Evolutionary conservation across 2,329 filamentous ascomycete species (phyloP).

Genomic region (Neospermospora avenae): DNA sequence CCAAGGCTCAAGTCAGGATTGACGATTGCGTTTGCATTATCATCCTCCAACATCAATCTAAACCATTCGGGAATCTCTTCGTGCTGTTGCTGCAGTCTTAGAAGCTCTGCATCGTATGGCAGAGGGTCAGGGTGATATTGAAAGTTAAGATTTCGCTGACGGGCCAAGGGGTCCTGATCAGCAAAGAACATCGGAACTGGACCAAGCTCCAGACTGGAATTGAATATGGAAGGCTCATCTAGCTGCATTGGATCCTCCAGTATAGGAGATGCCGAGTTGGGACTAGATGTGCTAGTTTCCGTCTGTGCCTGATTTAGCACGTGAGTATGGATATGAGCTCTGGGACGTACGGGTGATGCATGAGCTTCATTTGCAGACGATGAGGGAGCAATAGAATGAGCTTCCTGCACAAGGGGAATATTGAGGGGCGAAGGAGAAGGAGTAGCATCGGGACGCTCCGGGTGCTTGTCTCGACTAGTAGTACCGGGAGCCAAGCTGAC

Average conservation of each 20-base stretch:
- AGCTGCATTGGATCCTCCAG: background rate
- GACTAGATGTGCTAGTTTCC: background rate
- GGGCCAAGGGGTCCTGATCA: background rate
- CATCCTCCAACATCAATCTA: too few species aligned
- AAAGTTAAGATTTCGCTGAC: background rate
- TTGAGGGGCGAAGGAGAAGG: constrained; percentile 1
- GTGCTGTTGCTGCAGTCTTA: background rate
- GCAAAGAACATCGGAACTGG: background rate
- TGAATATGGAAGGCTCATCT: background rate
- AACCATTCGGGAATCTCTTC: background rate
- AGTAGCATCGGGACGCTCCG: background rate
- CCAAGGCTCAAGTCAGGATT: too few species aligned
- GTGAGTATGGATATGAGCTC: background rate
- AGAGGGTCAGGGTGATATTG: background rate
- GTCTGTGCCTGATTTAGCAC: background rate
- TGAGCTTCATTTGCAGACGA: background rate
- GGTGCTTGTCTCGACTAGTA: background rate
- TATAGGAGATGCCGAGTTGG: background rate
- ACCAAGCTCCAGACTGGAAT: background rate
- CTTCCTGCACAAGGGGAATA: background rate
- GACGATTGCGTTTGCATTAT: too few species aligned
- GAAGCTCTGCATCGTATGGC: background rate
- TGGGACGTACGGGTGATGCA: background rate
- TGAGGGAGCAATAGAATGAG: background rate
- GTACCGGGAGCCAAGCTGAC: background rate